Percentiles rank a stretch among this genome's conserved stretches.
Evolutionary conservation across 495 filamentous ascomycete species (phyloP).

Genomic region (Bombardia bombarda): DNA sequence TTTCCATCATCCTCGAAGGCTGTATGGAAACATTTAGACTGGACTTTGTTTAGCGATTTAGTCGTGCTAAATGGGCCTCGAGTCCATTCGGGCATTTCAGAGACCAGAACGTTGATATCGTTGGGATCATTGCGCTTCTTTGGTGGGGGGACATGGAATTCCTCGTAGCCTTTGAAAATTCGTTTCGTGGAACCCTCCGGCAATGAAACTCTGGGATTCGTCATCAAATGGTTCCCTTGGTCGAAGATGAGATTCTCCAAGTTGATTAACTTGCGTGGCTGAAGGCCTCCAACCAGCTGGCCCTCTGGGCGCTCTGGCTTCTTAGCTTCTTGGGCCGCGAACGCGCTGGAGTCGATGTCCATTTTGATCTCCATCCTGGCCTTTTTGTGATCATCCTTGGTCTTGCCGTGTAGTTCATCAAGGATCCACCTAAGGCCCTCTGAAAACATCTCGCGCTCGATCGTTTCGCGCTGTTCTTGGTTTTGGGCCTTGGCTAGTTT

Average conservation of each 20-base stretch:
- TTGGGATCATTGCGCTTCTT: slow-evolving; percentile 73
- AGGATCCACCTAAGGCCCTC: slow-evolving; percentile 81
- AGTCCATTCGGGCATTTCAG: slow-evolving; percentile 89
- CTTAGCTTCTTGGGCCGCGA: slow-evolving; percentile 33
- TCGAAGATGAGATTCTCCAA: slow-evolving; percentile 95
- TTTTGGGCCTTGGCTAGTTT: slow-evolving; percentile 80
- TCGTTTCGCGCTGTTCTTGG: slow-evolving; percentile 61
- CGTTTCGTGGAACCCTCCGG: slow-evolving; percentile 92
- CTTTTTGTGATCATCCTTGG: slow-evolving; percentile 48
- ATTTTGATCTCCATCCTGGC: slow-evolving; percentile 82
- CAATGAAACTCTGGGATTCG: slow-evolving; percentile 90
- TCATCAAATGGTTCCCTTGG: slow-evolving; percentile 97
- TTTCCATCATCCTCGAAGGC: slow-evolving; percentile 96
- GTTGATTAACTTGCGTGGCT: slow-evolving; percentile 81
- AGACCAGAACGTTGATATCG: slow-evolving; percentile 72
- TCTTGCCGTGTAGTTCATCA: slow-evolving; percentile 65
- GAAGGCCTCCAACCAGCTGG: slow-evolving; percentile 72
- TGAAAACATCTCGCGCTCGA: slow-evolving; percentile 84
- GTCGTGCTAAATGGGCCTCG: slow-evolving; percentile 70
- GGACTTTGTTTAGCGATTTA: slow-evolving; percentile 83
- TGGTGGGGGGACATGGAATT: slow-evolving; percentile 91
- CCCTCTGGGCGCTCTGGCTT: slow-evolving; percentile 46
- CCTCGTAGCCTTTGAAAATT: slow-evolving; percentile 95
- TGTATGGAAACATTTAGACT: slow-evolving; percentile 82
- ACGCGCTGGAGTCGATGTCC: slow-evolving; percentile 76